These are phyloP conservation scores for Clarireedia homoeocarpa DNA, from an alignment of 2,329 filamentous ascomycete genomes.

Conservation along the genomic window DNA sequence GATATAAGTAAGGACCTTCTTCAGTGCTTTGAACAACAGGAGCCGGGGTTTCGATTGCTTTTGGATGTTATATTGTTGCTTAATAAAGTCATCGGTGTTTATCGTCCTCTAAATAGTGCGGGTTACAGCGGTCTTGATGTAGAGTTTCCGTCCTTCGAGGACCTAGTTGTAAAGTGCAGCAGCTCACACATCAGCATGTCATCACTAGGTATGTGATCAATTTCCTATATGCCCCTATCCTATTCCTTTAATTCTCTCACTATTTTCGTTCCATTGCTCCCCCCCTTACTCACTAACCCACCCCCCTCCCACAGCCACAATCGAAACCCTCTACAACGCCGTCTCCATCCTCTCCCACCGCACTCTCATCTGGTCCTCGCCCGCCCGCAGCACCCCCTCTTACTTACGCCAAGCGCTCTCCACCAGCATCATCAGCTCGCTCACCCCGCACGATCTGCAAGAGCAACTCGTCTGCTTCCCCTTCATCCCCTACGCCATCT, in stretches of 20 bases:
- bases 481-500: conserved; percentile 54
- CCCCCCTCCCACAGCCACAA: conserved; percentile 37
- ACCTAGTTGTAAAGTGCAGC: conserved; percentile 19
- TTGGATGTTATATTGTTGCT: conserved; percentile 47
- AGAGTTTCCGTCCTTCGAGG: conserved; percentile 27
- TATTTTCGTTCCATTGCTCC: not conserved
- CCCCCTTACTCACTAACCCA: not conserved
- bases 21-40: conserved; percentile 41
- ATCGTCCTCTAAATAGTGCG: conserved; percentile 40
- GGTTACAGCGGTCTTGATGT: conserved; percentile 18
- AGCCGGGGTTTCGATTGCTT: conserved; percentile 49
- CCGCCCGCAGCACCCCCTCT: conserved; percentile 17
- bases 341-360: conserved; percentile 56
- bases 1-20: conserved; percentile 49
- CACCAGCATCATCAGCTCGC: conserved; percentile 15
- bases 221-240: not conserved
- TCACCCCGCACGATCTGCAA: conserved; percentile 22
- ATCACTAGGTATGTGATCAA: conserved; percentile 11
- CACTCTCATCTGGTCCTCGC: conserved; percentile 16
- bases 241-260: not conserved
- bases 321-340: conserved; percentile 57
- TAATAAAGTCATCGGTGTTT: conserved; percentile 52
- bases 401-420: conserved; percentile 20
- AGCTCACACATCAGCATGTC: conserved; percentile 14
- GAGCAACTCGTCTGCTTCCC: conserved; percentile 42